phyloP scores from a whole-genome alignment of 2,329 filamentous ascomycete genomes.

The Sphaerulina musiva region DNA sequence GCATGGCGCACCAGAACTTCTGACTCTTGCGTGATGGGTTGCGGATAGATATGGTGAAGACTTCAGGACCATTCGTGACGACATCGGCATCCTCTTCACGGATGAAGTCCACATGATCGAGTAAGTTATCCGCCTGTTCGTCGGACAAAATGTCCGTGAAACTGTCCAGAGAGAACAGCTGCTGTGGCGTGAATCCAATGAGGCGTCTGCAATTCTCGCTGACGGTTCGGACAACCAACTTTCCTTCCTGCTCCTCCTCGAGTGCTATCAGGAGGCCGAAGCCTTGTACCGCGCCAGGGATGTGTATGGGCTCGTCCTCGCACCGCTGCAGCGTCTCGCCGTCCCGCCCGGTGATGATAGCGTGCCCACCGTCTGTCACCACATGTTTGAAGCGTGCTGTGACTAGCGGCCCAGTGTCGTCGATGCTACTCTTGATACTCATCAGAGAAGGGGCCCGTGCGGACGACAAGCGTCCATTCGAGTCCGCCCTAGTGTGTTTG shows the following conservation, averaged over 20 bases:
- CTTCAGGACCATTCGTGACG: slow-evolving; percentile 69
- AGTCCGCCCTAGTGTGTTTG: slow-evolving; percentile 2
- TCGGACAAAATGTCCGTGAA: slow-evolving; percentile 80
- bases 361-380: slow-evolving; percentile 69
- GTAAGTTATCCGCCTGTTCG: slow-evolving; percentile 73
- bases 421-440: slow-evolving; percentile 35
- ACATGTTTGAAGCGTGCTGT: slow-evolving; percentile 74
- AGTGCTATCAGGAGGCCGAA: slow-evolving; percentile 74
- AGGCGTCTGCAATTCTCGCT: slow-evolving; percentile 74
- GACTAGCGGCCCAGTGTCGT: slow-evolving; percentile 48
- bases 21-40: slow-evolving; percentile 48
- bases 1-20: slow-evolving; percentile 84
- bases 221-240: slow-evolving; percentile 62
- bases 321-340: slow-evolving; percentile 67
- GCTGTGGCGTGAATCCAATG: slow-evolving; percentile 68
- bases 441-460: slow-evolving; percentile 28
- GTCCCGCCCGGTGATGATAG: slow-evolving; percentile 72
- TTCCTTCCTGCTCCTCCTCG: slow-evolving; percentile 61
- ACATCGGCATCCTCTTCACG: slow-evolving; percentile 75
- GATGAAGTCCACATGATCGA: slow-evolving; percentile 85
- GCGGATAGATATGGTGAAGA: slow-evolving; percentile 73
- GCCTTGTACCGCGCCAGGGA: slow-evolving; percentile 72
- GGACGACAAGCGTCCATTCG: slow-evolving; percentile 26
- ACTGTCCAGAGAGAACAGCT: slow-evolving; percentile 66
- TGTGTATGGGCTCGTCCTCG: slow-evolving; percentile 86